These are phyloP conservation scores for Asterophora parasitica DNA, from an alignment of 768 basidiomycete species.

Conservation along the genomic window DNA sequence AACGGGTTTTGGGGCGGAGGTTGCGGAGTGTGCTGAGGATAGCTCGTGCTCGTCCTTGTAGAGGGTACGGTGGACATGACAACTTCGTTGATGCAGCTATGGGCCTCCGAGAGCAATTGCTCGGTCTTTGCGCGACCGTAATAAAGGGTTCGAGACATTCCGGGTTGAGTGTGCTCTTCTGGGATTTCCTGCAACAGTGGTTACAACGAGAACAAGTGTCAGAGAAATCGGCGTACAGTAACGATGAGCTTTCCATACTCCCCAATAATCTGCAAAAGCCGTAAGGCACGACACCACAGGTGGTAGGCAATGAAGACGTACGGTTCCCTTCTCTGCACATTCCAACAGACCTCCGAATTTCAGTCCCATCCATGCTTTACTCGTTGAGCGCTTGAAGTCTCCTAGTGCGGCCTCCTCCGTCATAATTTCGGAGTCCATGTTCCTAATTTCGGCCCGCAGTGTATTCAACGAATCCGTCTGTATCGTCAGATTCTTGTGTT, in stretches of 20 bases:
- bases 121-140: slow-evolving; percentile 60
- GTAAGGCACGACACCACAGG: neutral
- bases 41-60: slow-evolving; percentile 1
- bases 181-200: slow-evolving; percentile 59
- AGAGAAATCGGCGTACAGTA: slow-evolving; percentile 25
- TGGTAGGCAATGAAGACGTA: slow-evolving; percentile 23
- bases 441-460: slow-evolving; percentile 71
- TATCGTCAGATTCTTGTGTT: slow-evolving; percentile 73
- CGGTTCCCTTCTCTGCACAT: slow-evolving; percentile 74
- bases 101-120: slow-evolving; percentile 57
- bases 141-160: slow-evolving; percentile 71
- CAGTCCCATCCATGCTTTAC: slow-evolving; percentile 68
- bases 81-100: slow-evolving; percentile 50
- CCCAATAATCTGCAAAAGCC: slow-evolving; percentile 39
- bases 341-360: slow-evolving; percentile 89
- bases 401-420: slow-evolving; percentile 74
- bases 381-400: slow-evolving; percentile 75
- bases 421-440: slow-evolving; percentile 79
- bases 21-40: neutral
- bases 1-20: too few relatives aligned
- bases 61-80: slow-evolving; percentile 38
- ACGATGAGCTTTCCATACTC: slow-evolving; percentile 52
- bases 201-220: neutral
- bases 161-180: slow-evolving; percentile 75
- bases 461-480: slow-evolving; percentile 72